Base-by-base conservation (phyloP, 2,329 filamentous ascomycete species). In the Microsporum canis region DNA sequence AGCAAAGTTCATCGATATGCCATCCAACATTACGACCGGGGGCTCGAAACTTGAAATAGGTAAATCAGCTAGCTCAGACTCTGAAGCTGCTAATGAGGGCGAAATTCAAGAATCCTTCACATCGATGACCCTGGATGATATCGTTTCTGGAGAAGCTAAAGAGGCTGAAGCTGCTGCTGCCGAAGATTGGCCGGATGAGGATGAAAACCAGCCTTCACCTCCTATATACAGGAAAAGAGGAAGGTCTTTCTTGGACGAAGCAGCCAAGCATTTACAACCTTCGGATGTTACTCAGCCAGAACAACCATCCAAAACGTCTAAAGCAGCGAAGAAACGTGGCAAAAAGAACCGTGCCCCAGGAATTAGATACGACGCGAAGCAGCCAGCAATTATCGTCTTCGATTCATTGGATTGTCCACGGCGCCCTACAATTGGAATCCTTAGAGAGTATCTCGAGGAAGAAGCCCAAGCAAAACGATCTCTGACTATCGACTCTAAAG, bases 371-470 rank as follows among this genome's bases (percentile, higher is more conserved):
- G 77, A 83, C 59, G 74, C 77, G 0, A 76, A 75, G 6, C 79
- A 84, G 58, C 84, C 89, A 0, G 82, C 83, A 39, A 91, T 97
- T 64, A 85, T 97, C 65, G 90, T 89, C 0, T 82, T 97, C 31
- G 94, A 99, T 72, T 97, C 94, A 0, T 79, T 97, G 0, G 86
- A 85, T n/a, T 68, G 73, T 3, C 53, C 77, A 0, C 89, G 91
- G 66, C 78, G 82, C 0, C 75, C 78, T 0, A 88, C 89, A 4
- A 84, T 87, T 64, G 80, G 73, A 55, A 80, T 82, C 39, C 77
- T 99, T 34, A 91, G 87, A 68, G 82, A 88, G 31, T 97, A 96
- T 72, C 77, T 97, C 3, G 70, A 81, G 5, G 82, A 82, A 56
- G 94, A 97, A 75, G 87, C 88, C 3, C 79, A 80, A 65, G 79